Evolutionary conservation across 2,329 filamentous ascomycete species (phyloP).

Genomic region (Trichoderma endophyticum): DNA sequence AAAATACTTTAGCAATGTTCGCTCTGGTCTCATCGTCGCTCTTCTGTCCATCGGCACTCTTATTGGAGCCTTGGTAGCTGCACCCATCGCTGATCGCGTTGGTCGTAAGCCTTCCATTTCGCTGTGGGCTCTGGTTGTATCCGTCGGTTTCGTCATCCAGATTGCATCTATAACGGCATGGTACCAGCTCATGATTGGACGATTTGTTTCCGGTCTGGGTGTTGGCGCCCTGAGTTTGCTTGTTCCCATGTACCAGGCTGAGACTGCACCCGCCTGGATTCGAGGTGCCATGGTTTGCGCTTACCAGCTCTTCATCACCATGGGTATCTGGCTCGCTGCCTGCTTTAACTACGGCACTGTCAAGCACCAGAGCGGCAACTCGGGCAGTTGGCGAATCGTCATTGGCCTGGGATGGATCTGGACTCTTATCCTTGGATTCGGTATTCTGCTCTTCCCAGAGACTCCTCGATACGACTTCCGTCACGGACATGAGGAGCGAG

Average conservation of each 20-base stretch:
- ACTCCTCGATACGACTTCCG: constrained; percentile 52
- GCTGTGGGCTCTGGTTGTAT: constrained; percentile 57
- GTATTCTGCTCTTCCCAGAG: constrained; percentile 51
- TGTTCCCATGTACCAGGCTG: constrained; percentile 72
- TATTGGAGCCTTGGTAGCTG: constrained; percentile 57
- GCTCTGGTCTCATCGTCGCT: constrained; percentile 58
- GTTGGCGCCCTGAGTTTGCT: constrained; percentile 63
- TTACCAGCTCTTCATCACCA: constrained; percentile 70
- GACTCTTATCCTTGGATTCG: constrained; percentile 45
- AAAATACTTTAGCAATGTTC: constrained; percentile 47
- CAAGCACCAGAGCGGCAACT: constrained; percentile 41
- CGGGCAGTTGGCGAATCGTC: constrained; percentile 60
- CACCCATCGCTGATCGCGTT: constrained; percentile 61
- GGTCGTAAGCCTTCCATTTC: constrained; percentile 63
- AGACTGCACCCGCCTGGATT: constrained; percentile 64
- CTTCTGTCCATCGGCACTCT: constrained; percentile 59
- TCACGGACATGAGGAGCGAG: constrained; percentile 44
- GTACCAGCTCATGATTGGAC: constrained; percentile 64
- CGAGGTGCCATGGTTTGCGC: constrained; percentile 62
- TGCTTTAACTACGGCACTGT: constrained; percentile 62
- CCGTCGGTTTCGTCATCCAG: constrained; percentile 65
- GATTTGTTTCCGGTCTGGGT: constrained; percentile 63
- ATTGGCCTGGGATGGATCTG: constrained; percentile 52
- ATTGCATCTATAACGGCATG: constrained; percentile 54
- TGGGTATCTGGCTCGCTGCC: constrained; percentile 61